phyloP scores from a whole-genome alignment of 108 stramenopile species.

The Nitzschia palea region DNA sequence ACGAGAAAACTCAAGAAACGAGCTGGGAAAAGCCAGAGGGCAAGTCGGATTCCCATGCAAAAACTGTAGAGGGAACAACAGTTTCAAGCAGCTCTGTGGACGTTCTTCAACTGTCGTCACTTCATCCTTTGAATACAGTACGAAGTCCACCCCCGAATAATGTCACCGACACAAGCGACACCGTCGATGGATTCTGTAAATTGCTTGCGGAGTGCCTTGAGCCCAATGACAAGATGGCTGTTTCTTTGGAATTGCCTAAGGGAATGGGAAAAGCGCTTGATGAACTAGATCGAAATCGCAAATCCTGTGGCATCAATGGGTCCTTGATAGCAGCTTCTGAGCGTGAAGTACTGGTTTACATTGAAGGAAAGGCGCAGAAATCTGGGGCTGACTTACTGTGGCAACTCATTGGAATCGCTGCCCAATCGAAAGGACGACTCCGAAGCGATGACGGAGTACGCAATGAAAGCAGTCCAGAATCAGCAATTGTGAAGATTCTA shows the following conservation, averaged over 20 bases:
- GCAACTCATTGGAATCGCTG: slow-evolving; percentile 72
- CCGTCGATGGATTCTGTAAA: neutral
- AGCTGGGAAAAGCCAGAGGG: slow-evolving; percentile 55
- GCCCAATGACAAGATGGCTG: neutral
- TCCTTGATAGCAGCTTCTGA: slow-evolving; percentile 35
- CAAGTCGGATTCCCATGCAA: neutral
- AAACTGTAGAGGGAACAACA: neutral
- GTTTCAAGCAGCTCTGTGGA: slow-evolving; percentile 6
- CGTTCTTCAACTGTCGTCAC: neutral
- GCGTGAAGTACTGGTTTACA: slow-evolving; percentile 43
- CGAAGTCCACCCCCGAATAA: neutral
- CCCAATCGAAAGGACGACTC: slow-evolving; percentile 58
- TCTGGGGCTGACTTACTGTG: slow-evolving; percentile 55
- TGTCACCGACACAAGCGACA: neutral
- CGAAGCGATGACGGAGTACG: slow-evolving; percentile 61
- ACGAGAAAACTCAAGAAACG: slow-evolving; percentile 52
- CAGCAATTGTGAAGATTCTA: slow-evolving; percentile 68
- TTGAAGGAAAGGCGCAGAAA: slow-evolving; percentile 33
- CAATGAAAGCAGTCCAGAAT: slow-evolving; percentile 51
- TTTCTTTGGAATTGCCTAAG: neutral
- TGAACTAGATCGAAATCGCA: slow-evolving; percentile 5
- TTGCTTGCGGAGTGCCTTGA: neutral
- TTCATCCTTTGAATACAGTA: neutral
- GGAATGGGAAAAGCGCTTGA: neutral
- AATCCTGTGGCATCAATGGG: slow-evolving; percentile 42